A percentile compares a stretch with the other conserved stretches of the same genome.
These are phyloP conservation scores for Erodium texanum DNA, from an alignment of 441 rosid genomes.

Conservation along the genomic window DNA sequence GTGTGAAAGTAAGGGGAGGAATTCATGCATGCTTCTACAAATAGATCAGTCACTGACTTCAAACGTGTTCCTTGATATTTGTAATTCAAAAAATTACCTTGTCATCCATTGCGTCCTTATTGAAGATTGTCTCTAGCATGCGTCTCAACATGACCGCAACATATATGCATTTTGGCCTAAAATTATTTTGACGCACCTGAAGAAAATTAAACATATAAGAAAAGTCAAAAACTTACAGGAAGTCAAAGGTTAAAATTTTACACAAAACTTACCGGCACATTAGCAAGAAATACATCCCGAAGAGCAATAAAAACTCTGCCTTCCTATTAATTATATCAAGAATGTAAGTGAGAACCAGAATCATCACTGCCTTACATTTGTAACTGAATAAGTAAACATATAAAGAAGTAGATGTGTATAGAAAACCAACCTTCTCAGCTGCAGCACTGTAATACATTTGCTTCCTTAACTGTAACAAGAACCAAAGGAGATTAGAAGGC, in stretches of 20 bases:
- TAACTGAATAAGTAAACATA: background rate
- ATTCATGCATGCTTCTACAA: background rate
- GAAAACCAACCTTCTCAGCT: background rate
- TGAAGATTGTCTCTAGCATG: slow-evolving; percentile 87
- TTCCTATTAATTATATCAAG: slow-evolving; percentile 40
- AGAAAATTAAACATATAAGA: slow-evolving; percentile 14
- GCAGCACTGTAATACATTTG: slow-evolving; percentile 2
- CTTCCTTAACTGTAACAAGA: slow-evolving; percentile 5
- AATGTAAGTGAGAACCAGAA: slow-evolving; percentile 12
- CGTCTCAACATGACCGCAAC: slow-evolving; percentile 96
- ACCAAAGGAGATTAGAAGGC: background rate
- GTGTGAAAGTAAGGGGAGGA: too few species aligned
- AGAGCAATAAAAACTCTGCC: slow-evolving; percentile 56
- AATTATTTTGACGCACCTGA: slow-evolving; percentile 59
- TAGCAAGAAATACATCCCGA: slow-evolving; percentile 75
- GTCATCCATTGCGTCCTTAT: slow-evolving; percentile 97
- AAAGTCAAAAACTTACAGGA: slow-evolving; percentile 5
- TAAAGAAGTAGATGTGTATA: background rate
- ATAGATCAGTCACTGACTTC: background rate
- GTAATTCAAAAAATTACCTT: slow-evolving; percentile 42
- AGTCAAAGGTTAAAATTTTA: slow-evolving; percentile 9
- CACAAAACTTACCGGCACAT: slow-evolving; percentile 59
- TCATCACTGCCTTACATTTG: background rate
- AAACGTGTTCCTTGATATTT: background rate
- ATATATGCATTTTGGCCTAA: slow-evolving; percentile 84